Evolutionary conservation across 2,329 filamentous ascomycete species (phyloP).

Genomic region (Talaromyces sp.): DNA sequence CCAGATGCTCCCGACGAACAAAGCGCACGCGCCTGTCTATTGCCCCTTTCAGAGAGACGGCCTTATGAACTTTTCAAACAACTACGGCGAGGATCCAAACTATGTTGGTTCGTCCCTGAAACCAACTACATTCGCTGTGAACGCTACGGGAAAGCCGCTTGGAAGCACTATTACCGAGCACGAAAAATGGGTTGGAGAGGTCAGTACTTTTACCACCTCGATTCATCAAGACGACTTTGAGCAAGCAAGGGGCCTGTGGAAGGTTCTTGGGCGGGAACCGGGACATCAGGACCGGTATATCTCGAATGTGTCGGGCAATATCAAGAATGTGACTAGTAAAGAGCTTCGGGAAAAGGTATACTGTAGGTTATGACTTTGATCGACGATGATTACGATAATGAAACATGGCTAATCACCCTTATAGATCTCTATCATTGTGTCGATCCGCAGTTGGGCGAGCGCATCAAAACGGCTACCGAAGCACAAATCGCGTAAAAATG

Average conservation of each 20-base stretch:
- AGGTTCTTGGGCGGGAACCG: slow-evolving; percentile 23
- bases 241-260: slow-evolving; percentile 27
- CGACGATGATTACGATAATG: neutral
- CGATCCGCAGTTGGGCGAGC: slow-evolving; percentile 46
- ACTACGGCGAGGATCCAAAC: slow-evolving; percentile 57
- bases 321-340: slow-evolving; percentile 16
- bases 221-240: slow-evolving; percentile 26
- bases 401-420: neutral
- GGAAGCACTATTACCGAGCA: slow-evolving; percentile 18
- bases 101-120: slow-evolving; percentile 37
- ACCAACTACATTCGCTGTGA: slow-evolving; percentile 12
- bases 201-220: slow-evolving; percentile 15
- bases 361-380: slow-evolving; percentile 15
- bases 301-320: slow-evolving; percentile 20
- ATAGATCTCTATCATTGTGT: slow-evolving; percentile 35
- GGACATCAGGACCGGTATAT: slow-evolving; percentile 29
- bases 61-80: slow-evolving; percentile 36
- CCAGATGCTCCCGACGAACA: slow-evolving; percentile 36
- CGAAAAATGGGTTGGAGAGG: slow-evolving; percentile 25
- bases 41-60: slow-evolving; percentile 49
- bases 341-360: slow-evolving; percentile 23
- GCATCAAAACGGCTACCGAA: slow-evolving; percentile 52
- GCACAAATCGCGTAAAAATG: slow-evolving; percentile 8
- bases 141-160: slow-evolving; percentile 17
- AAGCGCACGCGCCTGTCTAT: slow-evolving; percentile 31